Evolutionary conservation across 2,329 filamentous ascomycete species (phyloP).

Genomic region (Myriangium duriaei): DNA sequence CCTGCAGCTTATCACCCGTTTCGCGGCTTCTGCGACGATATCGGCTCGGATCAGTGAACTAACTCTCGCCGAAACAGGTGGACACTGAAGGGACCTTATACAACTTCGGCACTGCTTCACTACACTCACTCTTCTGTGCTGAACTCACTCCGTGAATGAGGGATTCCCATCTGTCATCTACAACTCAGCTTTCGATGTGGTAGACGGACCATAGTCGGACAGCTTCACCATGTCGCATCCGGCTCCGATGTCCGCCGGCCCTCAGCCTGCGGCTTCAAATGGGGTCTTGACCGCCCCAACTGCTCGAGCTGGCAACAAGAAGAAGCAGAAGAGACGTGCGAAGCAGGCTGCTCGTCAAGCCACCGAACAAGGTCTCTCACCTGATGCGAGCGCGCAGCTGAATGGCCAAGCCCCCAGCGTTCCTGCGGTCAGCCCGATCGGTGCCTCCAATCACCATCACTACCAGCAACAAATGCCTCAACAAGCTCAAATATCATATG

Average conservation of each 20-base stretch:
- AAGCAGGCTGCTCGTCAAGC: constrained; percentile 66
- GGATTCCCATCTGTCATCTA: too few relatives aligned
- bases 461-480: not conserved
- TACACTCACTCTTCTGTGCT: too few relatives aligned
- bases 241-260: constrained; percentile 8
- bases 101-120: too few relatives aligned
- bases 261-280: constrained; percentile 21
- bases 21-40: too few relatives aligned
- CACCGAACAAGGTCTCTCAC: constrained; percentile 16
- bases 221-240: constrained; percentile 19
- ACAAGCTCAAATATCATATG: constrained; percentile 18
- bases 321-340: constrained; percentile 87
- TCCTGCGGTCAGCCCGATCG: constrained; percentile 15
- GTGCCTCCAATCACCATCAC: constrained; percentile 8
- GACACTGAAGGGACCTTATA: too few relatives aligned
- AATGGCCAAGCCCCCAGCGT: constrained; percentile 18
- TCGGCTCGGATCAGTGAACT: too few relatives aligned
- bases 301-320: constrained; percentile 53
- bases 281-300: constrained; percentile 26
- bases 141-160: too few relatives aligned
- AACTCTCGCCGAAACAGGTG: too few relatives aligned
- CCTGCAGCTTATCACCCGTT: too few relatives aligned
- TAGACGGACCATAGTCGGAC: not conserved
- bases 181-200: constrained; percentile 2
- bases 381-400: not conserved